These are phyloP conservation scores for Sporobolomyces phaffii DNA, from an alignment of 768 basidiomycete genomes.

Conservation along the genomic window DNA sequence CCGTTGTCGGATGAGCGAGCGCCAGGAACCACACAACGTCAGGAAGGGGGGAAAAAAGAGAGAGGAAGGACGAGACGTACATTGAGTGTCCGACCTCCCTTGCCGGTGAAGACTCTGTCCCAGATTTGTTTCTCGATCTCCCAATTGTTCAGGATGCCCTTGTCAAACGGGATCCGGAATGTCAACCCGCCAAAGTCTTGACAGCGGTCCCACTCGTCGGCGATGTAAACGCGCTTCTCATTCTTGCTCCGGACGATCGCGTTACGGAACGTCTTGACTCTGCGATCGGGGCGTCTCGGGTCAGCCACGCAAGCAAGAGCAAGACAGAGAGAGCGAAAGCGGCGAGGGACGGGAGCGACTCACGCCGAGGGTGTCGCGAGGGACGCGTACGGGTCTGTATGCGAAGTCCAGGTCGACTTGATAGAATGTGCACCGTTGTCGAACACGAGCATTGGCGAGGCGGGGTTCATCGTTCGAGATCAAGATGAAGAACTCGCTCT, in stretches of 20 bases:
- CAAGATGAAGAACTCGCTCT: too few species aligned
- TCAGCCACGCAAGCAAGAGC: too few species aligned
- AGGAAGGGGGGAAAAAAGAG: not conserved
- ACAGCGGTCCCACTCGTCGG: conserved; percentile 71
- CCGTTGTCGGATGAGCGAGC: conserved; percentile 49
- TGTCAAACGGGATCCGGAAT: conserved; percentile 80
- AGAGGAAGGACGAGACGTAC: conserved; percentile 47
- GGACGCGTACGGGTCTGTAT: conserved; percentile 44
- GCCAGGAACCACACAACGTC: not conserved
- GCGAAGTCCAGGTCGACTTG: conserved; percentile 58
- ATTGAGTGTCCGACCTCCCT: conserved; percentile 41
- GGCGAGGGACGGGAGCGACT: not conserved
- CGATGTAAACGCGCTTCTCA: conserved; percentile 74
- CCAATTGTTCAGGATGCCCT: conserved; percentile 91
- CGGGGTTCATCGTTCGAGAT: not conserved
- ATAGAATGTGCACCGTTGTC: conserved; percentile 83
- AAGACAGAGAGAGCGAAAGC: not conserved
- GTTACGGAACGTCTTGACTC: conserved; percentile 64
- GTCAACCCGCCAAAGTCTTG: conserved; percentile 72
- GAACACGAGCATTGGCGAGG: conserved; percentile 53
- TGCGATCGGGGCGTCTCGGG: too few species aligned
- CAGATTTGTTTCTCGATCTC: conserved; percentile 89
- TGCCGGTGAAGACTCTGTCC: conserved; percentile 80
- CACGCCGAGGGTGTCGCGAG: conserved; percentile 6
- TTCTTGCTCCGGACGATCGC: conserved; percentile 77